Evolutionary conservation across 2,329 filamentous ascomycete species (phyloP).

Genomic region (Neonectria faginata): DNA sequence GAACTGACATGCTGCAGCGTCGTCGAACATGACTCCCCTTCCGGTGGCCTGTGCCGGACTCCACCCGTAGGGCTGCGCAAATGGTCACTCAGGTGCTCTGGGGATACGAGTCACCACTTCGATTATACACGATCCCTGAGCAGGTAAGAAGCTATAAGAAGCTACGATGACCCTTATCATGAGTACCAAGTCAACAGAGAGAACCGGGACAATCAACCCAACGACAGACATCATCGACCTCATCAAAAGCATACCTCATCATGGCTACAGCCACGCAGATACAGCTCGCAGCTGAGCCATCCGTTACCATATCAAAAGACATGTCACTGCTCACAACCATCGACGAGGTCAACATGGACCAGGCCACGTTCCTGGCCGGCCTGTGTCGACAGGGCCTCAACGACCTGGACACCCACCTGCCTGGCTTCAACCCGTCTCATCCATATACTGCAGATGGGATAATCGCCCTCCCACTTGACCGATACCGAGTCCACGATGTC

Average conservation of each 20-base stretch:
- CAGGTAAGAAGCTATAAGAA: background rate
- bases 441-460: constrained; percentile 53
- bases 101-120: background rate
- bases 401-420: constrained; percentile 43
- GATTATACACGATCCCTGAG: background rate
- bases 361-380: constrained; percentile 45
- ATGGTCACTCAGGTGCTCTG: background rate
- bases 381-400: constrained; percentile 48
- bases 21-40: background rate
- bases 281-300: constrained; percentile 37
- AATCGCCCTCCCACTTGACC: constrained; percentile 48
- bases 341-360: constrained; percentile 40
- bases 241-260: background rate
- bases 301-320: constrained; percentile 22
- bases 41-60: constrained; percentile 10
- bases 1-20: constrained; percentile 14
- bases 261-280: constrained; percentile 52
- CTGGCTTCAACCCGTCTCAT: constrained; percentile 46
- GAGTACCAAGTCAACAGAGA: background rate
- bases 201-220: background rate
- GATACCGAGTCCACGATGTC: constrained; percentile 46
- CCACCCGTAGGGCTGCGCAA: constrained; percentile 37
- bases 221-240: background rate
- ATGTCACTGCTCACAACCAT: constrained; percentile 6
- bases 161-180: background rate